Conservation (phyloP, 441 rosid genomes). For the Manihot esculenta region DNA sequence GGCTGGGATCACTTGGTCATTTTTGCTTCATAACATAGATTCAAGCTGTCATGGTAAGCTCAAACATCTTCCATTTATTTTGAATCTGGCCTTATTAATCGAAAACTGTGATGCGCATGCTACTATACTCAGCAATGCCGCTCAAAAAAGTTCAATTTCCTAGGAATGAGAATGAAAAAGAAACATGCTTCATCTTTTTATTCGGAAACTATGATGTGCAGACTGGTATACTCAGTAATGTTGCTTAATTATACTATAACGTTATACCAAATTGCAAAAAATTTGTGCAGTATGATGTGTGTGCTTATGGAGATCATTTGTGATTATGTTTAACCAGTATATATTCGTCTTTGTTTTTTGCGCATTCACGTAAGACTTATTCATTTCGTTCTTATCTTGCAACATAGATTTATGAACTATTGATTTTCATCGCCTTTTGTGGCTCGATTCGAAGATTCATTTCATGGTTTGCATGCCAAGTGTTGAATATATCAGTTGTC, state of each 20-base stretch:
- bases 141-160: not conserved
- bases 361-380: not conserved
- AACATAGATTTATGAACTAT: not conserved
- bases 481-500: not conserved
- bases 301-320: not conserved
- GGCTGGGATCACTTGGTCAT: not conserved
- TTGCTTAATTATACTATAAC: not conserved
- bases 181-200: not conserved
- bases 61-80: not conserved
- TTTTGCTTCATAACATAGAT: constrained; percentile 1
- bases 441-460: too few species aligned
- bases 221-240: not conserved
- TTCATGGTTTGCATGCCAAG: not conserved
- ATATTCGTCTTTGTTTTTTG: not conserved
- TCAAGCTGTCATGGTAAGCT: constrained; percentile 8
- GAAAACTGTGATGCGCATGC: too few species aligned
- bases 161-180: not conserved
- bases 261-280: not conserved
- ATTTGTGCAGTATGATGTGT: not conserved
- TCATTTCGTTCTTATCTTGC: too few species aligned
- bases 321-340: not conserved
- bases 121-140: too few species aligned
- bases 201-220: not conserved
- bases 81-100: not conserved
- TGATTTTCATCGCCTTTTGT: too few species aligned